Evolutionary conservation across 2,329 filamentous ascomycete species (phyloP).

Genomic region (Trichophyton equinum): DNA sequence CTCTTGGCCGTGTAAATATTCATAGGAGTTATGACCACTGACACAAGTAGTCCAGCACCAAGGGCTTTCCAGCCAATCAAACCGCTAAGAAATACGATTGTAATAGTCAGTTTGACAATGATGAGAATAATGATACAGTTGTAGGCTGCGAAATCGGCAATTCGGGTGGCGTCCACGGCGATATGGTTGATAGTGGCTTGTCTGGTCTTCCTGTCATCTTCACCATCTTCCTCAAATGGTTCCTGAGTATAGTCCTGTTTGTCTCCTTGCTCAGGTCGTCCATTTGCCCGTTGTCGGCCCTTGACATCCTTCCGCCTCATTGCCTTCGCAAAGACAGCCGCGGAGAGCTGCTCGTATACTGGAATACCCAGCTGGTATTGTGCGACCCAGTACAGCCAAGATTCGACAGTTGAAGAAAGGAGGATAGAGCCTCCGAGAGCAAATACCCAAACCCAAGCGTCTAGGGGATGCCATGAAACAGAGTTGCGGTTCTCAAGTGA

Average conservation of each 20-base stretch:
- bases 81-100: constrained; percentile 52
- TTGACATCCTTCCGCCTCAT: constrained; percentile 68
- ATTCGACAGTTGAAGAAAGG: constrained; percentile 45
- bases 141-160: constrained; percentile 55
- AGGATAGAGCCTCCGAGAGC: constrained; percentile 50
- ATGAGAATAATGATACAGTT: constrained; percentile 54
- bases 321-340: constrained; percentile 64
- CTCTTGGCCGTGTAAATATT: constrained; percentile 55
- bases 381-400: constrained; percentile 55
- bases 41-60: constrained; percentile 51
- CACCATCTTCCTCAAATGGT: constrained; percentile 25
- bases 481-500: constrained; percentile 46
- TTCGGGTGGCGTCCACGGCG: constrained; percentile 59
- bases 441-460: constrained; percentile 57
- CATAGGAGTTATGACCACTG: constrained; percentile 52
- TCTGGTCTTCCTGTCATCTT: constrained; percentile 44
- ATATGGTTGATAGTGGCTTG: constrained; percentile 68
- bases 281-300: constrained; percentile 34
- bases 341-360: constrained; percentile 55
- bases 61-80: constrained; percentile 62
- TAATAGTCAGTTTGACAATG: constrained; percentile 51
- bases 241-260: constrained; percentile 17
- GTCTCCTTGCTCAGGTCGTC: constrained; percentile 20
- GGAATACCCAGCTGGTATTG: constrained; percentile 52
- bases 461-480: constrained; percentile 36